Evolutionary conservation across 768 basidiomycete species (phyloP).

Genomic region (Phaeotremella fagi): DNA sequence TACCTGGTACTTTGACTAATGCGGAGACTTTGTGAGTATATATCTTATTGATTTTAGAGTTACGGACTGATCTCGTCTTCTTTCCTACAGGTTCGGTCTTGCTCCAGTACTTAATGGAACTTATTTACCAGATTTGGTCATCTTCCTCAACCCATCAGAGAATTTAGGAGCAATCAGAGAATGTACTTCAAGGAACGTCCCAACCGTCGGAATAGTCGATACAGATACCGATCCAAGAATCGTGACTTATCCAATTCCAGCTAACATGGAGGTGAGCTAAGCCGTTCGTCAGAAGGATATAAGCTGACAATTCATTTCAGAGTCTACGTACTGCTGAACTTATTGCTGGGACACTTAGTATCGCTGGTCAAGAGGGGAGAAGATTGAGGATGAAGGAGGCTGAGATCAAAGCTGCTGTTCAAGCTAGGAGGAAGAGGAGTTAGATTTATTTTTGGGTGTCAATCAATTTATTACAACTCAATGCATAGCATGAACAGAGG

Average conservation of each 20-base stretch:
- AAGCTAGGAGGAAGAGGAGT: background rate
- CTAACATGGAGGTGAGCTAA: conserved; percentile 73
- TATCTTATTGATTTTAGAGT: background rate
- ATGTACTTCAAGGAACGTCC: conserved; percentile 80
- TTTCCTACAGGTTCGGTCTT: conserved; percentile 39
- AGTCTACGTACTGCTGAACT: conserved; percentile 84
- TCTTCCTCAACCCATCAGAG: conserved; percentile 83
- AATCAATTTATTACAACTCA: background rate
- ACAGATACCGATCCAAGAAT: conserved; percentile 92
- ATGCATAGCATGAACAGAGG: conserved; percentile 18
- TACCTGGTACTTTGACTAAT: conserved; percentile 94
- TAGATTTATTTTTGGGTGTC: background rate
- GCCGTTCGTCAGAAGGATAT: background rate
- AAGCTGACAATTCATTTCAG: conserved; percentile 9
- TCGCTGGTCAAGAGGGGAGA: conserved; percentile 62
- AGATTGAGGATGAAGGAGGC: conserved; percentile 25
- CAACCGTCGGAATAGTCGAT: conserved; percentile 90
- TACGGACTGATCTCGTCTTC: background rate
- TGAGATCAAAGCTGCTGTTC: conserved; percentile 8
- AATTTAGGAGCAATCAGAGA: conserved; percentile 79
- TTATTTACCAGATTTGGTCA: conserved; percentile 72
- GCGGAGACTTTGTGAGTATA: conserved; percentile 46
- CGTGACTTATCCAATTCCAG: conserved; percentile 97
- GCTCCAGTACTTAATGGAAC: conserved; percentile 37
- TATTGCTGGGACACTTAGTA: conserved; percentile 79